Evolutionary conservation across 495 filamentous ascomycete species (phyloP), one percentile per base, ranked within the genome.

Genomic region (Podospora australis): DNA sequence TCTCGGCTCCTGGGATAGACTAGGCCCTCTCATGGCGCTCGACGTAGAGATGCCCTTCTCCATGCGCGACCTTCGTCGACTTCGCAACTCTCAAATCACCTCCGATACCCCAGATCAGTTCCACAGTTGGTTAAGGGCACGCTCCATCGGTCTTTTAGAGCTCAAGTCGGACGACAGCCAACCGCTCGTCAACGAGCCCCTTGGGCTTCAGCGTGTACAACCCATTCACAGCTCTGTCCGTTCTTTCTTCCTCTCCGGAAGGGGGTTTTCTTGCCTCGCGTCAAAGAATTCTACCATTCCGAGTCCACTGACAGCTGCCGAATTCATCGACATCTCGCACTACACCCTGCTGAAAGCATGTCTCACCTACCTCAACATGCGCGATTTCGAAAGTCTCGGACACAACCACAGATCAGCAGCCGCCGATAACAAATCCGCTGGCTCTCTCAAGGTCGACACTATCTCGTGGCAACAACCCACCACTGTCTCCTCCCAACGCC

Each of bases 131-230:
- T 40, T 70, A 2, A 53, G 65, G 6, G 56, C 61, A 22, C 59
- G 65, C 6, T 66, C 65, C n/a, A 57, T 66, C 41, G 67, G 67
- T 10, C 58, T 70, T 6, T 43, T 70, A 6, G 63, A 68, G 28
- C 52, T 63, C 22, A 55, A 56, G 21, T 25, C 65, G 2, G 55
- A 60, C 42, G 50, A 46, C 13, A 32, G 17, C 6, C 48, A 53
- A 13, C 32, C 51, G 1, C 47, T 48, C 20, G 24, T 30, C n/a
- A 51, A 57, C 14, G 55, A 63, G 24, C 54, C 67, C 9, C 50
- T 68, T 10, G 65, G 63, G 7, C 58, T 60, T 17, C 67, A 64
- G 21, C 52, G 56, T 14, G 53, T 70, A 1, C 55, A 65, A 14
- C 54, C 61, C 11, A 60, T 67, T 22, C 63, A 67, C 46, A 23